phyloP scores from a whole-genome alignment of 2,329 filamentous ascomycete species.

The Pseudocercospora vitis region DNA sequence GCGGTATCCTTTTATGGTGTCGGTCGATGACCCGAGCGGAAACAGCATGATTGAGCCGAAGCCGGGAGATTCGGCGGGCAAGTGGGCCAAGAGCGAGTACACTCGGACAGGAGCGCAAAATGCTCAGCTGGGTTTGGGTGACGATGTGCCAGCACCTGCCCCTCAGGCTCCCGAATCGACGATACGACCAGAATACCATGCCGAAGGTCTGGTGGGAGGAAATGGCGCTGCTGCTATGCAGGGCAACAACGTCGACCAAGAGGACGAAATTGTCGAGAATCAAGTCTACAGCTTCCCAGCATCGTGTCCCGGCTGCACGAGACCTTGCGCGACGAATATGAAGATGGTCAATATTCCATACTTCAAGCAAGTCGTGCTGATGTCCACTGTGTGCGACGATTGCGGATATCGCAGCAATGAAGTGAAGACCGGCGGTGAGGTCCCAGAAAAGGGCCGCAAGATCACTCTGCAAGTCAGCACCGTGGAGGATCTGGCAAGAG shows the following conservation, averaged over 20 bases:
- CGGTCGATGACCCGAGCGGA: conserved; percentile 85
- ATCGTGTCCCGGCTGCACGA: conserved; percentile 86
- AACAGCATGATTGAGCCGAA: conserved; percentile 97
- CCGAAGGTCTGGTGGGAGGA: conserved; percentile 43
- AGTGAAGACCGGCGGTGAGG: conserved; percentile 92
- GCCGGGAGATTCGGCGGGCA: conserved; percentile 71
- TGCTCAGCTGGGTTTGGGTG: conserved; percentile 72
- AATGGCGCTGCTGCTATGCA: conserved; percentile 17
- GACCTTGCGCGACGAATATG: conserved; percentile 88
- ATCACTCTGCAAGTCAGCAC: conserved; percentile 74
- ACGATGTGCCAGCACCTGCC: conserved; percentile 42
- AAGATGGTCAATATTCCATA: conserved; percentile 98
- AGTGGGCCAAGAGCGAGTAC: conserved; percentile 87
- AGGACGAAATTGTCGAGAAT: conserved; percentile 82
- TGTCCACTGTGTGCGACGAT: conserved; percentile 87
- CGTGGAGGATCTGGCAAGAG: conserved; percentile 74
- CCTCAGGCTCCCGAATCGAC: conserved; percentile 57
- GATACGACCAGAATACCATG: conserved; percentile 55
- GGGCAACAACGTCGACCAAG: conserved; percentile 45
- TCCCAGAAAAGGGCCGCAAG: conserved; percentile 80
- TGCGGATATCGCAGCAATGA: conserved; percentile 93
- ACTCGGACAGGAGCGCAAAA: conserved; percentile 82
- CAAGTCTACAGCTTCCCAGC: conserved; percentile 92
- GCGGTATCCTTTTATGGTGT: conserved; percentile 82
- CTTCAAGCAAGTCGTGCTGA: conserved; percentile 96